Percentiles rank a stretch among this genome's conserved stretches.
Evolutionary conservation across 2,329 filamentous ascomycete genomes (phyloP).

Genomic region (Colletotrichum chrysophilum): DNA sequence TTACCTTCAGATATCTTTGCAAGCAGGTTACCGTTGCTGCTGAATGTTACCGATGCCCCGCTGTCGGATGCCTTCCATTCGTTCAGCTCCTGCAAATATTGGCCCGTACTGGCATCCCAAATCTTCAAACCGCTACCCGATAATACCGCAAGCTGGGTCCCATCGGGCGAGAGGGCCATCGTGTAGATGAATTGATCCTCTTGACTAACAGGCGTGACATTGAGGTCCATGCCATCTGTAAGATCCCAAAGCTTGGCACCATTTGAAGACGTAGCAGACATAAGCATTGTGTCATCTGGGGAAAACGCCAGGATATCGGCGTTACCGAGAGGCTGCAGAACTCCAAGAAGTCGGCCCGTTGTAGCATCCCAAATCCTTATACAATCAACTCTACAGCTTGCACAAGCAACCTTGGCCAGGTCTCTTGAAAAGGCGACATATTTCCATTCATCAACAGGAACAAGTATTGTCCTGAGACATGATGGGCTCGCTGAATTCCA

Average conservation of each 20-base stretch:
- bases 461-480: neutral
- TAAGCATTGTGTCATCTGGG: neutral
- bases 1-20: rapidly evolving
- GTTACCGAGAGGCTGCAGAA: no score
- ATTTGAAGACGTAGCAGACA: neutral
- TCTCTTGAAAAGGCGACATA: no score
- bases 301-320: neutral
- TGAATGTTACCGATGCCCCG: no score
- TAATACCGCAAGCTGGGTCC: neutral
- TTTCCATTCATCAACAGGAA: no score
- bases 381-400: no score
- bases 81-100: no score
- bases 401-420: no score
- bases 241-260: neutral
- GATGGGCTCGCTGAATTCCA: neutral
- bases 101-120: no score
- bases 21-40: no score
- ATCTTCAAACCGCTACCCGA: neutral
- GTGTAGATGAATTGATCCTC: rapidly evolving
- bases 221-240: no score
- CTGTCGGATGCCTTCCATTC: rapidly evolving
- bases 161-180: neutral
- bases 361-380: no score
- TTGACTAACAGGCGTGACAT: neutral
- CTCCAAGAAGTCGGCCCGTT: no score